Evolutionary conservation across 805 yeast genomes (phyloP).

Genomic region (Candida qinlingensis): DNA sequence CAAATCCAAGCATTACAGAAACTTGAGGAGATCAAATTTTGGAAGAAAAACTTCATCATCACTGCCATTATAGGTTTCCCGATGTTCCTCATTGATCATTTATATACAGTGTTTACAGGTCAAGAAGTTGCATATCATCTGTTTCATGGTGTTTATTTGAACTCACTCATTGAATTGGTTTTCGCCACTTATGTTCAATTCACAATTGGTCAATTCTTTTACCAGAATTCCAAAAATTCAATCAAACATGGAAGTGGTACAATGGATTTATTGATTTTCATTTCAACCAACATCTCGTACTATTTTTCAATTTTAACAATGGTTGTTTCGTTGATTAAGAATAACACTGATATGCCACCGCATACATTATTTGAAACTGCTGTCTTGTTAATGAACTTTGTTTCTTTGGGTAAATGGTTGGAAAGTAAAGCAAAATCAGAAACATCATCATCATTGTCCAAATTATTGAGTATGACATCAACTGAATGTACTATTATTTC

Average conservation of each 20-base stretch:
- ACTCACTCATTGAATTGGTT: constrained; percentile 54
- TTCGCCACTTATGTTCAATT: constrained; percentile 57
- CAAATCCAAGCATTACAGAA: constrained; percentile 69
- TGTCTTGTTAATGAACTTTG: constrained; percentile 77
- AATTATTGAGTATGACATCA: constrained; percentile 76
- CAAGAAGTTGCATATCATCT: constrained; percentile 26
- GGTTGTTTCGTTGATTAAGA: constrained; percentile 38
- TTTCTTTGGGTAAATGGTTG: constrained; percentile 83
- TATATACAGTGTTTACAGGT: constrained; percentile 37
- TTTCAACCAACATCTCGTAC: constrained; percentile 78
- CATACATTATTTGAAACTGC: constrained; percentile 80
- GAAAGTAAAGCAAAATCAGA: constrained; percentile 93
- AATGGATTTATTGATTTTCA: constrained; percentile 87
- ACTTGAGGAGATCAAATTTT: constrained; percentile 63
- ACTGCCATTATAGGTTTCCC: constrained; percentile 60
- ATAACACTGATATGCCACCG: constrained; percentile 45
- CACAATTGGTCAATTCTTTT: constrained; percentile 61
- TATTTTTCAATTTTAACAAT: constrained; percentile 66
- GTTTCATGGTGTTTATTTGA: constrained; percentile 56
- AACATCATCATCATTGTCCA: constrained; percentile 83
- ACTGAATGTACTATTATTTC: constrained; percentile 62
- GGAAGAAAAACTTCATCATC: constrained; percentile 54
- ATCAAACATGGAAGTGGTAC: constrained; percentile 67
- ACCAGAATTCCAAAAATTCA: constrained; percentile 58
- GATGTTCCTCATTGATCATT: constrained; percentile 44